Conservation (phyloP, 345 rosid species). For the Heritiera littoralis region DNA sequence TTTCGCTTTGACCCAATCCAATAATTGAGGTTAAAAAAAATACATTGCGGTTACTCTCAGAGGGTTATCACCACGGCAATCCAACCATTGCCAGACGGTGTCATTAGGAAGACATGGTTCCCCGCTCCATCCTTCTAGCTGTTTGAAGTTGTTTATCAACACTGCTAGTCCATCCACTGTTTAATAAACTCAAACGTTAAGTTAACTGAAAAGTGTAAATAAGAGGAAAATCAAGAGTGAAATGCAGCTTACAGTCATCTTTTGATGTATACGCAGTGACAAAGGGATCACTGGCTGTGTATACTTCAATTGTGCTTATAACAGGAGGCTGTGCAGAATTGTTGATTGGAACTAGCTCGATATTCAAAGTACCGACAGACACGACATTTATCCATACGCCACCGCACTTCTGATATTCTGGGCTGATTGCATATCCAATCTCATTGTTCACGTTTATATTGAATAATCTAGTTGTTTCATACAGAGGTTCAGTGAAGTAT, state of each 20-base stretch:
- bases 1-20: too few relatives aligned
- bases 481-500: background rate
- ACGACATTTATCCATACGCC: background rate
- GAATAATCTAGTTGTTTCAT: background rate
- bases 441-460: background rate
- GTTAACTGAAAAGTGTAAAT: too few relatives aligned
- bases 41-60: background rate
- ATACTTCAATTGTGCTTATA: background rate
- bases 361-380: background rate
- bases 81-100: background rate
- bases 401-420: background rate
- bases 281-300: background rate
- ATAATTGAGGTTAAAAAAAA: too few relatives aligned
- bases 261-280: background rate
- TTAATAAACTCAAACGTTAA: background rate
- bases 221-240: too few relatives aligned
- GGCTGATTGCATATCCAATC: background rate
- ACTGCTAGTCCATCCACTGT: background rate
- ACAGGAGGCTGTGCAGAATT: background rate
- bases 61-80: background rate
- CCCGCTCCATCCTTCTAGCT: background rate
- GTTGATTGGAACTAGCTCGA: background rate
- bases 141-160: background rate
- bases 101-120: background rate
- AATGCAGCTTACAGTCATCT: background rate